A percentile compares a stretch with the other conserved stretches of the same genome.
phyloP scores from a whole-genome alignment of 768 basidiomycete species.

The Collybiopsis luxurians region DNA sequence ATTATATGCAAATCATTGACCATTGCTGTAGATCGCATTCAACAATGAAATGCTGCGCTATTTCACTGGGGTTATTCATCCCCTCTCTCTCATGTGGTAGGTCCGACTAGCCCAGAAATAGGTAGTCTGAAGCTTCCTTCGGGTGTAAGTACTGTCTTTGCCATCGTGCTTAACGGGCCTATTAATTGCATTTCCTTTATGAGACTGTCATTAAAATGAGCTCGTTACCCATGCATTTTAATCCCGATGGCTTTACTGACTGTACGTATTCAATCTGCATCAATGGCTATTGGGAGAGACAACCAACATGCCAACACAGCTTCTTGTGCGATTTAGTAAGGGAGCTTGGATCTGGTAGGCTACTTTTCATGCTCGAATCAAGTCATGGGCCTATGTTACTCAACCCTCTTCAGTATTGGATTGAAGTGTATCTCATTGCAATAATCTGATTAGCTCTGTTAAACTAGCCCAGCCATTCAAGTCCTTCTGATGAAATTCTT shows the following conservation, averaged over 20 bases:
- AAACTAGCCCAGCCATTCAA: too few relatives aligned
- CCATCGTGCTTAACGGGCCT: not conserved
- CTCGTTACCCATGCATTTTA: conserved; percentile 27
- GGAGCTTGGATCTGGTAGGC: conserved; percentile 36
- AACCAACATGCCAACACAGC: conserved; percentile 34
- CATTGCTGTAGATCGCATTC: conserved; percentile 37
- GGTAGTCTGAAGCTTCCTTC: conserved; percentile 33
- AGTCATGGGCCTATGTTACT: too few relatives aligned
- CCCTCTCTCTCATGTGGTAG: conserved; percentile 40
- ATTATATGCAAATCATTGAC: not conserved
- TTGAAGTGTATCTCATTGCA: too few relatives aligned
- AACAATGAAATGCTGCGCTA: conserved; percentile 45
- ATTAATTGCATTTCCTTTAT: not conserved
- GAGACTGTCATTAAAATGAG: conserved; percentile 45
- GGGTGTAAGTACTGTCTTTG: conserved; percentile 26
- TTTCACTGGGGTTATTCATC: conserved; percentile 34
- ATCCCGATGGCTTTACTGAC: conserved; percentile 37
- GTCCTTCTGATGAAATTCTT: too few relatives aligned
- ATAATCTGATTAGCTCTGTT: too few relatives aligned
- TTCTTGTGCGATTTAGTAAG: conserved; percentile 41
- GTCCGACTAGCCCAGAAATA: conserved; percentile 30
- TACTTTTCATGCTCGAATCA: too few relatives aligned
- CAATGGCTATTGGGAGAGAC: conserved; percentile 38
- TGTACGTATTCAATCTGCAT: conserved; percentile 36
- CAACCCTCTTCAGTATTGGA: too few relatives aligned